Evolutionary conservation across 2,329 filamentous ascomycete species (phyloP).

Genomic region (Microascus cirrosus): DNA sequence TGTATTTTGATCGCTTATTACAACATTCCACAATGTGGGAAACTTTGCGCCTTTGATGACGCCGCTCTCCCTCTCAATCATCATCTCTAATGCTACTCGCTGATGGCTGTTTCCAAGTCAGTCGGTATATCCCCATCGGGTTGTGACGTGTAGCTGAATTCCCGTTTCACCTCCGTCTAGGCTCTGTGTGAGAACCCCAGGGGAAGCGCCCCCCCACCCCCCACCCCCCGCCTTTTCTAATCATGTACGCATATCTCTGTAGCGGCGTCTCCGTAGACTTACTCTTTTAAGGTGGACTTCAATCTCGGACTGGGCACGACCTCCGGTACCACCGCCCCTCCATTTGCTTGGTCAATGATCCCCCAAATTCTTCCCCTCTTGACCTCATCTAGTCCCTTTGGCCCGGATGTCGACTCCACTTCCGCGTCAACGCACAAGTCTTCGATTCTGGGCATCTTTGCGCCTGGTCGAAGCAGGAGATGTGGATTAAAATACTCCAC

Average conservation of each 20-base stretch:
- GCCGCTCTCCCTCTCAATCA: slow-evolving; percentile 6
- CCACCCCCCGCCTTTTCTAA: no score
- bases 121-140: no score
- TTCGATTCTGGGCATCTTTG: slow-evolving; percentile 6
- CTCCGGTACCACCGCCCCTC: neutral
- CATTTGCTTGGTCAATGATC: neutral
- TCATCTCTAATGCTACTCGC: neutral
- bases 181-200: no score
- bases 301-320: neutral
- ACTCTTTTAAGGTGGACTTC: neutral
- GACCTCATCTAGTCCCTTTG: neutral
- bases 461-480: slow-evolving; percentile 5
- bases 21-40: neutral
- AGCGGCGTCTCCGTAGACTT: neutral
- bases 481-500: slow-evolving; percentile 7
- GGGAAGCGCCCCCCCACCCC: no score
- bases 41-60: slow-evolving; percentile 9
- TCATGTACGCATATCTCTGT: no score
- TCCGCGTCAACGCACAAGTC: neutral
- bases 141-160: no score
- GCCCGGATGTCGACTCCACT: no score
- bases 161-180: no score
- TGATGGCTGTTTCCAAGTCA: neutral
- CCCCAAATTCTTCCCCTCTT: neutral
- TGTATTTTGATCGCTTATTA: no score